Conservation (phyloP, 108 stramenopile species). For the Nitzschia sp. region DNA sequence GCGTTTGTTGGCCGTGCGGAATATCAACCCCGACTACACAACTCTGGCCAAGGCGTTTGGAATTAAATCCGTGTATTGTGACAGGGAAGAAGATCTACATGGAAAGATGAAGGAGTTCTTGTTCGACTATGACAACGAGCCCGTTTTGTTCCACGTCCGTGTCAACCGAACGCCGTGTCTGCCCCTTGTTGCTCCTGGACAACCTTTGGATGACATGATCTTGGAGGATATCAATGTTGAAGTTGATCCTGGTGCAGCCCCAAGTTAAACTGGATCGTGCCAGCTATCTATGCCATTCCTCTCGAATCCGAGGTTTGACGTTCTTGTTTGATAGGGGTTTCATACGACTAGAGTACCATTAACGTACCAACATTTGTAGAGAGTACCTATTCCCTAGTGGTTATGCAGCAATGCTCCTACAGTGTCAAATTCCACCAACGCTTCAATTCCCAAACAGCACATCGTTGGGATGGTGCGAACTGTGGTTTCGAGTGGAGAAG, state of each 20-base stretch:
- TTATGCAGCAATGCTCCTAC: too few species aligned
- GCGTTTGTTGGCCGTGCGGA: constrained; percentile 83
- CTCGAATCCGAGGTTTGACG: not conserved
- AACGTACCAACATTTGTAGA: too few species aligned
- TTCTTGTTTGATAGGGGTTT: constrained; percentile 2
- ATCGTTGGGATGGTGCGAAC: not conserved
- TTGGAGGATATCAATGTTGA: constrained; percentile 79
- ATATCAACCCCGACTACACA: constrained; percentile 78
- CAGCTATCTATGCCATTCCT: not conserved
- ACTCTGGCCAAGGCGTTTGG: constrained; percentile 77
- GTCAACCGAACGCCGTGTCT: constrained; percentile 85
- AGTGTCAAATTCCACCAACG: too few species aligned
- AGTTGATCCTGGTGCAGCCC: constrained; percentile 74
- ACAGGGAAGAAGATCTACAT: constrained; percentile 70
- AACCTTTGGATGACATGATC: constrained; percentile 88
- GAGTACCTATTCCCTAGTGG: too few species aligned
- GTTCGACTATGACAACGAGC: constrained; percentile 82
- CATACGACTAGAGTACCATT: not conserved
- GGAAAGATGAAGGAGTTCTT: constrained; percentile 81
- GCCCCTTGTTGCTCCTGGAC: constrained; percentile 85
- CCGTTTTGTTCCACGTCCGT: constrained; percentile 86
- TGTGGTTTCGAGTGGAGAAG: not conserved
- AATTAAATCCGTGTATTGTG: constrained; percentile 76
- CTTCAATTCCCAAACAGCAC: constrained; percentile 12
- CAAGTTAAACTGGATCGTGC: constrained; percentile 55